Evolutionary conservation across 1,284 basidiomycete species (phyloP).

Genomic region (Coniophora puteana): DNA sequence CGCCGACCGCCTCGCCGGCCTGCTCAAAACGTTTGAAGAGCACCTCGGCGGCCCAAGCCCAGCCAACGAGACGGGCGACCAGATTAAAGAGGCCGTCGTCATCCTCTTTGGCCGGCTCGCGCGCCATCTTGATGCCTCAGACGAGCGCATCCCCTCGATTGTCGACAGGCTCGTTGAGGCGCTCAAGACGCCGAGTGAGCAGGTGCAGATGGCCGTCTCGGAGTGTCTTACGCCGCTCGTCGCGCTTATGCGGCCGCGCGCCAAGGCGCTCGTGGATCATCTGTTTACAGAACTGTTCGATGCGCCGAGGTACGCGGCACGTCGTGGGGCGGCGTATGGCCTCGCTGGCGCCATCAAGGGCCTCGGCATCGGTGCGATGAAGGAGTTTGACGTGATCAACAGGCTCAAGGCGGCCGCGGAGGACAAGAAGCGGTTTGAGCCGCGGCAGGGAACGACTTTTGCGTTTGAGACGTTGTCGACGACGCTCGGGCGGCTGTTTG

Average conservation of each 20-base stretch:
- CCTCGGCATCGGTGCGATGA: constrained; percentile 81
- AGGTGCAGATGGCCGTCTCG: constrained; percentile 95
- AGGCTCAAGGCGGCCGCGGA: constrained; percentile 78
- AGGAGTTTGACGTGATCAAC: constrained; percentile 78
- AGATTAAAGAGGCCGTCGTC: constrained; percentile 93
- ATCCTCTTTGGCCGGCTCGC: constrained; percentile 95
- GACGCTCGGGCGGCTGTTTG: constrained; percentile 87
- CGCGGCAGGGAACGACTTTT: constrained; percentile 93
- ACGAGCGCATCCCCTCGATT: constrained; percentile 78
- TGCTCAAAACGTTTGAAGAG: constrained; percentile 85
- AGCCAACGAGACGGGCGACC: constrained; percentile 74
- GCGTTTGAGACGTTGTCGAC: constrained; percentile 90
- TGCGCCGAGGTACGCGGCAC: constrained; percentile 84
- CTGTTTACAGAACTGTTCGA: constrained; percentile 77
- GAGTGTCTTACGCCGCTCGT: constrained; percentile 93
- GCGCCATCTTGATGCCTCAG: constrained; percentile 78
- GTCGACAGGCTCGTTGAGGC: constrained; percentile 91
- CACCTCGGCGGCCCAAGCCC: constrained; percentile 66
- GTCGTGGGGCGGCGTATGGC: constrained; percentile 95
- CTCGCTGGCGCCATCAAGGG: constrained; percentile 92
- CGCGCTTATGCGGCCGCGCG: constrained; percentile 61
- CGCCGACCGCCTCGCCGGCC: constrained; percentile 62
- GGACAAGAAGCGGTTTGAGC: constrained; percentile 86
- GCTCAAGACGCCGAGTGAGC: constrained; percentile 92
- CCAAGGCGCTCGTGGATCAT: constrained; percentile 70